Evolutionary conservation across 352 stramenopile species (phyloP).

Genomic region (Globisporangium heterothallicum): DNA sequence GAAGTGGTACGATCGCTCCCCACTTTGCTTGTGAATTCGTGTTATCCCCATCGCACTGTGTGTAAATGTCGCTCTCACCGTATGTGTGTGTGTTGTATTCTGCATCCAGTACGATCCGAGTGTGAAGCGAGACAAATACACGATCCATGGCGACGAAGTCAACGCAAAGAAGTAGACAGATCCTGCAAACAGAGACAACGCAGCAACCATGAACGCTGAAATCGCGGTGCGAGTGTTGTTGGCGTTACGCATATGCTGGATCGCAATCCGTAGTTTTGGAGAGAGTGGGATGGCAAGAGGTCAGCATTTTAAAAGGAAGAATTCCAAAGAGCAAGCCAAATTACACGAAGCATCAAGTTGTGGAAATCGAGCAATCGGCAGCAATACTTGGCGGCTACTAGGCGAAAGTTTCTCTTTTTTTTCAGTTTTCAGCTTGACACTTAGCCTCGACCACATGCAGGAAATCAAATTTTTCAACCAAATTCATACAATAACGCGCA

Average conservation of each 20-base stretch:
- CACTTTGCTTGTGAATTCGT: not conserved
- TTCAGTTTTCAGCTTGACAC: not conserved
- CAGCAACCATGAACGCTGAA: too few relatives aligned
- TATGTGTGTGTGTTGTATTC: too few relatives aligned
- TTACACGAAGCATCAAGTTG: too few relatives aligned
- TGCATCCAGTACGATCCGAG: slow-evolving; percentile 80
- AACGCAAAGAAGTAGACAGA: slow-evolving; percentile 28
- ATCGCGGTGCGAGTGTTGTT: not conserved
- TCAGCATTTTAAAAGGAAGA: too few relatives aligned
- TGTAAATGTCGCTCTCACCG: too few relatives aligned
- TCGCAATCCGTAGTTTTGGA: too few relatives aligned
- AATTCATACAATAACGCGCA: slow-evolving; percentile 16
- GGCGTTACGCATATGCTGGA: too few relatives aligned
- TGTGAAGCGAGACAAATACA: slow-evolving; percentile 77
- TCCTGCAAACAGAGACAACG: too few relatives aligned
- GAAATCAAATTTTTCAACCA: slow-evolving; percentile 11
- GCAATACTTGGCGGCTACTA: too few relatives aligned
- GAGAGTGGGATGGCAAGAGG: too few relatives aligned
- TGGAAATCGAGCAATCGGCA: too few relatives aligned
- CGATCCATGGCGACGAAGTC: slow-evolving; percentile 68
- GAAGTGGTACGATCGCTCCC: slow-evolving; percentile 74
- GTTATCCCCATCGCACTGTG: not conserved
- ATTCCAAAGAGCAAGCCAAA: too few relatives aligned
- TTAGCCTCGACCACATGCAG: slow-evolving; percentile 1
- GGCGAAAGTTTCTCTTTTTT: slow-evolving; percentile 3